phyloP scores from a whole-genome alignment of 1,284 basidiomycete genomes.

The Clitocybe nebularis region DNA sequence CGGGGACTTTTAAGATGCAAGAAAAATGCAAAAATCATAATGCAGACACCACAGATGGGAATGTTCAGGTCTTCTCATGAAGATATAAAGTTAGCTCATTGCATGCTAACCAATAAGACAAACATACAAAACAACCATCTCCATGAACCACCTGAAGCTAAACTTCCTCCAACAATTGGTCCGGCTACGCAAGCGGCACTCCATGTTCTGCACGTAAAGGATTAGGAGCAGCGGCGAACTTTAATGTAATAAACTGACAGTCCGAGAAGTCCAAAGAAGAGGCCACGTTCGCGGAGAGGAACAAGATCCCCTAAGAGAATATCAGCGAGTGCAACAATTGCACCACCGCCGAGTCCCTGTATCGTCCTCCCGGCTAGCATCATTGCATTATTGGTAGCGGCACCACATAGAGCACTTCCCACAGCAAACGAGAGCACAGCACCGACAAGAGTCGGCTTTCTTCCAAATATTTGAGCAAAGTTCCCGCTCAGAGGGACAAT shows the following conservation, averaged over 20 bases:
- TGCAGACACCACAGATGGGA: constrained; percentile 20
- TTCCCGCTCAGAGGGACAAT: neutral
- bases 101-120: neutral
- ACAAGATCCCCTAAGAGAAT: neutral
- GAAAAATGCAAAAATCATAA: constrained; percentile 18
- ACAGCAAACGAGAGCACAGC: neutral
- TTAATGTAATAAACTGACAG: constrained; percentile 4
- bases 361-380: neutral
- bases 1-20: constrained; percentile 24
- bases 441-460: neutral
- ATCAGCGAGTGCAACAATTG: neutral
- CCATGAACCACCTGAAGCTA: constrained; percentile 20
- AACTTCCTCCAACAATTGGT: constrained; percentile 20
- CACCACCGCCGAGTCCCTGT: neutral
- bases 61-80: constrained; percentile 26
- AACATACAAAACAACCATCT: constrained; percentile 24
- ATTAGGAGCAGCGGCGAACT: neutral
- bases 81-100: neutral
- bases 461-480: neutral
- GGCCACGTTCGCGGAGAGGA: neutral
- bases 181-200: constrained; percentile 16
- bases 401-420: neutral
- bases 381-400: neutral
- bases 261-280: constrained; percentile 3
- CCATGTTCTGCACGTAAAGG: constrained; percentile 14